phyloP scores from a whole-genome alignment of 2,329 filamentous ascomycete species.

The Dactylellina sp. region DNA sequence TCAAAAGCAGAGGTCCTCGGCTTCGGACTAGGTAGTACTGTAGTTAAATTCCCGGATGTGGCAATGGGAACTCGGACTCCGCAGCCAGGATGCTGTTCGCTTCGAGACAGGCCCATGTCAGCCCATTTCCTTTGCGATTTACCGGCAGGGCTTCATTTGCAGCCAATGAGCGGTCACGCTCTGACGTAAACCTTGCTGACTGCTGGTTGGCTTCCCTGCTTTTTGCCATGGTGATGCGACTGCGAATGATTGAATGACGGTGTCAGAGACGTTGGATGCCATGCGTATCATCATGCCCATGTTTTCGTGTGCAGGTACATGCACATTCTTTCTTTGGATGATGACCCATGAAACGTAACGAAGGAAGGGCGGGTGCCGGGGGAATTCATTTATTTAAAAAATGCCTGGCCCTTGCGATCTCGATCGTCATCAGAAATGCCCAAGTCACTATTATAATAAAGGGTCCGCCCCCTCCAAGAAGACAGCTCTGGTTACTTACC shows the following conservation, averaged over 20 bases:
- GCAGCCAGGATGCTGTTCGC: conserved; percentile 44
- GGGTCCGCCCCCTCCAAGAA: too few relatives aligned
- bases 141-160: conserved; percentile 13
- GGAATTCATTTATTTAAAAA: too few relatives aligned
- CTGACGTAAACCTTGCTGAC: conserved; percentile 47
- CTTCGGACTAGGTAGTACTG: neutral
- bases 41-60: neutral
- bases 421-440: too few relatives aligned
- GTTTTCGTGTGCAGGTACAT: too few relatives aligned
- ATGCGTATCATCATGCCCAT: neutral
- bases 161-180: conserved; percentile 14
- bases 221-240: conserved; percentile 48
- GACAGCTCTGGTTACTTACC: too few relatives aligned
- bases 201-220: conserved; percentile 35
- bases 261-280: neutral
- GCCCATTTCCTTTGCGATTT: neutral
- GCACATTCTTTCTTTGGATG: too few relatives aligned
- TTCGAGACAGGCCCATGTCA: conserved; percentile 29
- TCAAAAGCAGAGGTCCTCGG: neutral
- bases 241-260: conserved; percentile 15
- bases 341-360: too few relatives aligned
- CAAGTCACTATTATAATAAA: too few relatives aligned
- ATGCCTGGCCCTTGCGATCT: too few relatives aligned
- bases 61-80: conserved; percentile 27
- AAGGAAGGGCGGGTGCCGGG: too few relatives aligned